Evolutionary conservation across 1,284 basidiomycete species (phyloP), one percentile per base, ranked within the genome.

Genomic region (Inonotus hispidus): DNA sequence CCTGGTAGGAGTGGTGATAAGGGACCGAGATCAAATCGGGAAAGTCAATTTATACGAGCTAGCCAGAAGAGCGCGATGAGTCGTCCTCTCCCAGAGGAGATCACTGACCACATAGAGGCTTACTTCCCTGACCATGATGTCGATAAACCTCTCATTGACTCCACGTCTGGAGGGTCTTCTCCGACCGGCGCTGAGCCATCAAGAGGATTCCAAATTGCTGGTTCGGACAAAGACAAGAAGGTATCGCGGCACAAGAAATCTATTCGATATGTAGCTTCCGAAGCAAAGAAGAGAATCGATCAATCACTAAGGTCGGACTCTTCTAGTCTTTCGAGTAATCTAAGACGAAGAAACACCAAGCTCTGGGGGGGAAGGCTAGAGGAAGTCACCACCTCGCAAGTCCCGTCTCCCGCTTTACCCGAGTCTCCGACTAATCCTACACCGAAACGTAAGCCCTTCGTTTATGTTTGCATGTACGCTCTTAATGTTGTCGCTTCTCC

Each of bases 91-190:
- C 88, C 95, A 0, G 97, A 99, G 71, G 91, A 93, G 68, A 88
- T 99, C 59, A 95, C 95, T 72, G 92, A 98, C 60, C 87, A 92
- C 60, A 81, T 99, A 6, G 93, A 98, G 68, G 87, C 92, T 66
- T 98, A 93, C 78, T 99, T 99, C 81, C 95, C 95, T 0, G 88
- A 92, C 67, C 93, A 98, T 71, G 95, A 99, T 71, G 82, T 99
- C 55, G 97, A 99, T 75, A 91, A 93, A 71, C 96, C 96, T 0
- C 88, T 99, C 62, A 90, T 98, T 60, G 95, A 98, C 66, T 73
- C 88, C 5, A 81, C 81, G 11, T 87, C 90, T 0, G 90, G 90
- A 11, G 87, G 87, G 41, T 86, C 85, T 6, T 91, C 89, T 3
- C 90, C 90, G 0, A 92, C 89, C 0, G 73, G 74, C 49, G 72